Evolutionary conservation across 2,329 filamentous ascomycete genomes (phyloP).

Genomic region (Orbilia javanica): DNA sequence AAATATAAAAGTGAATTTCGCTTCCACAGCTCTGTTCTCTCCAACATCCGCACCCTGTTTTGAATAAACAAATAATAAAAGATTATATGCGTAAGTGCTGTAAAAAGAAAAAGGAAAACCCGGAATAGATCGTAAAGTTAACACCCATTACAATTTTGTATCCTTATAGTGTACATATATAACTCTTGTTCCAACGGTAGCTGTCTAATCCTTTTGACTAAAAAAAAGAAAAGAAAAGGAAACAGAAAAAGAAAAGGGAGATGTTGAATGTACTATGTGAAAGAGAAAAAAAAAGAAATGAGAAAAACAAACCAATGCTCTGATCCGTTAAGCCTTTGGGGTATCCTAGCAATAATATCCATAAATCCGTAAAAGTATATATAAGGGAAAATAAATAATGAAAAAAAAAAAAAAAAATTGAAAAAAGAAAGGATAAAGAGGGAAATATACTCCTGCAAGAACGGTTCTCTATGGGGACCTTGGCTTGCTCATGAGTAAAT

Average conservation of each 20-base stretch:
- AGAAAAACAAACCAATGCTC: slow-evolving; percentile 1
- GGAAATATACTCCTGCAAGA: neutral
- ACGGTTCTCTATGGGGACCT: slow-evolving; percentile 18
- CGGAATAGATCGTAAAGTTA: neutral
- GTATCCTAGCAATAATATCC: slow-evolving; percentile 40
- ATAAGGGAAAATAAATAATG: neutral
- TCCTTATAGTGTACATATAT: slow-evolving; percentile 12
- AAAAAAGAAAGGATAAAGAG: neutral
- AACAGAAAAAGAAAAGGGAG: neutral
- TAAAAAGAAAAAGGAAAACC: neutral
- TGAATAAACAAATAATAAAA: too few species aligned
- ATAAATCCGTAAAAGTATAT: slow-evolving; percentile 29
- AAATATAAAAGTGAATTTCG: neutral
- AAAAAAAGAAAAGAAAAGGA: neutral
- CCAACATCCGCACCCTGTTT: neutral
- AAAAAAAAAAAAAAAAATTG: slow-evolving; percentile 15
- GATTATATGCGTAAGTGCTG: neutral
- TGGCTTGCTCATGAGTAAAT: slow-evolving; percentile 52
- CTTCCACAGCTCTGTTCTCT: neutral
- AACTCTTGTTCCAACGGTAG: neutral
- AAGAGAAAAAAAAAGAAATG: neutral
- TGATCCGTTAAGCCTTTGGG: slow-evolving; percentile 27
- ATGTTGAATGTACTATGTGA: too few species aligned
- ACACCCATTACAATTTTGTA: slow-evolving; percentile 21
- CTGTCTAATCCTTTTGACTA: neutral